These are phyloP conservation scores for Mikania micrantha DNA, from an alignment of 129 eudicot species.

Conservation along the genomic window DNA sequence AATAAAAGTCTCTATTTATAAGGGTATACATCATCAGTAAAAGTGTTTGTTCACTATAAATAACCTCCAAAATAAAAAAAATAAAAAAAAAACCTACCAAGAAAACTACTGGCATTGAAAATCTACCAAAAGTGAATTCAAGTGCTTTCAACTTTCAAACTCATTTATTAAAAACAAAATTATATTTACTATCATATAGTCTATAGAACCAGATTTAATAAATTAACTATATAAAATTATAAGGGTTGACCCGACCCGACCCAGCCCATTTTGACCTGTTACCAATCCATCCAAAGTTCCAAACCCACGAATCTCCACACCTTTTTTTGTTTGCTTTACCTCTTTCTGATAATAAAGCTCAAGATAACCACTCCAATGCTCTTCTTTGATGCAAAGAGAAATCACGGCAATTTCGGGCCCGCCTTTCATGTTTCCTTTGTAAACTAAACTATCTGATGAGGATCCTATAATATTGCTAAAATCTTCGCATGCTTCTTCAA, in stretches of 20 bases:
- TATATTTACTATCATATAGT: background rate
- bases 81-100: background rate
- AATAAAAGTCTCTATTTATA: background rate
- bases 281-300: background rate
- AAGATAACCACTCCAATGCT: constrained; percentile 81
- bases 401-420: constrained; percentile 95
- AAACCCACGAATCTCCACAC: background rate
- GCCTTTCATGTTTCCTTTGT: constrained; percentile 86
- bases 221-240: background rate
- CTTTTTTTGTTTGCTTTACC: constrained; percentile 35
- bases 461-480: constrained; percentile 96
- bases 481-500: constrained; percentile 98
- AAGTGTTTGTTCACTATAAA: background rate
- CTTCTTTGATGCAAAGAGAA: constrained; percentile 88
- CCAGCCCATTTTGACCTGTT: background rate
- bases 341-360: constrained; percentile 90
- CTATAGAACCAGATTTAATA: background rate
- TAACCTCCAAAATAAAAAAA: background rate
- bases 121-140: background rate
- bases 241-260: background rate
- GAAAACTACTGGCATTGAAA: background rate
- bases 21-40: background rate
- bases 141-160: background rate
- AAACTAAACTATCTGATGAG: constrained; percentile 83
- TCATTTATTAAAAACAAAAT: background rate